Conservation (phyloP, 2,329 filamentous ascomycete genomes). For the Penicillium sp. region DNA sequence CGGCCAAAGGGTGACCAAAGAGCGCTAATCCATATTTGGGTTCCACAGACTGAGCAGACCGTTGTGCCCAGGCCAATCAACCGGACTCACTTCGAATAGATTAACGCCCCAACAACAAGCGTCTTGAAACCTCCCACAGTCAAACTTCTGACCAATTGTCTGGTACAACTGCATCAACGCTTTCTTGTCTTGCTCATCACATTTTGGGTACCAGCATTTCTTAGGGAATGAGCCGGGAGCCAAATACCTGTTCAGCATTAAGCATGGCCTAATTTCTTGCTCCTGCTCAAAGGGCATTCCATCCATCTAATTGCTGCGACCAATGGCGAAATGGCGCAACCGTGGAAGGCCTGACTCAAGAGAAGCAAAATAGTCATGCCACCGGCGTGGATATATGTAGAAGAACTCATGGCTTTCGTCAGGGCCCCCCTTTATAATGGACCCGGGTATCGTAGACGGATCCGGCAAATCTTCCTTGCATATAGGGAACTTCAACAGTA, state of each 20-base stretch:
- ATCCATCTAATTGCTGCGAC: not conserved
- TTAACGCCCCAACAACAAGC: too few species aligned
- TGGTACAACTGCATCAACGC: not conserved
- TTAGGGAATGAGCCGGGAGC: too few species aligned
- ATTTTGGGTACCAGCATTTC: too few species aligned
- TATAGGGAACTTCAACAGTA: not conserved
- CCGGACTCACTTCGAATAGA: too few species aligned
- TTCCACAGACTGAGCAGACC: too few species aligned
- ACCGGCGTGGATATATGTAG: not conserved
- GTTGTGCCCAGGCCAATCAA: too few species aligned
- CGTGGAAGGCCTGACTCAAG: not conserved
- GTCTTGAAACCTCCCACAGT: not conserved
- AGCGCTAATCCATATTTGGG: too few species aligned
- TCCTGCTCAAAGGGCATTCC: not conserved
- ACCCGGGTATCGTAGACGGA: not conserved
- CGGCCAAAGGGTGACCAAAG: too few species aligned
- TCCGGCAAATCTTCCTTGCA: not conserved
- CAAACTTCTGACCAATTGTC: not conserved
- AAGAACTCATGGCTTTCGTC: fast-evolving
- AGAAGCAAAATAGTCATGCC: slow-evolving; percentile 1
- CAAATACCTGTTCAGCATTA: not conserved
- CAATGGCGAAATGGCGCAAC: not conserved
- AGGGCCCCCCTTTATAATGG: not conserved
- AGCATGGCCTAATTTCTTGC: not conserved
- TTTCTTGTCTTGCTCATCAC: not conserved